Conservation (phyloP, 2,329 filamentous ascomycete genomes). For the Sclerotinia borealis region DNA sequence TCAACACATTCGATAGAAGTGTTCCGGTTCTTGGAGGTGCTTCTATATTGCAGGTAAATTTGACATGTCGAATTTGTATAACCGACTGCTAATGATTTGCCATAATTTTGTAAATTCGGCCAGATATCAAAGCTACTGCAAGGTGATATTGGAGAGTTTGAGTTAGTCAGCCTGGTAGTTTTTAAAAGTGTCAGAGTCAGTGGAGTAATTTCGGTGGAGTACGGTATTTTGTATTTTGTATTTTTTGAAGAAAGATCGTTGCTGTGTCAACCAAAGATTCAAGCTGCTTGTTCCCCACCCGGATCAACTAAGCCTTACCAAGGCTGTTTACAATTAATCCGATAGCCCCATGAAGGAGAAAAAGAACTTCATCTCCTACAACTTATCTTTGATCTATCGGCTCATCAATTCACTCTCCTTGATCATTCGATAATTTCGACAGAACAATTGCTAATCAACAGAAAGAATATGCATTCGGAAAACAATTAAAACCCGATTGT, state of each 20-base stretch:
- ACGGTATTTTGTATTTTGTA: not conserved
- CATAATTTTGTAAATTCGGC: not conserved
- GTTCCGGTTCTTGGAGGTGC: not conserved
- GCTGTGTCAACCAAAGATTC: constrained; percentile 3
- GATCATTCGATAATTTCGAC: not conserved
- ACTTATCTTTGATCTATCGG: not conserved
- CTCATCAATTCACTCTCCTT: constrained; percentile 5
- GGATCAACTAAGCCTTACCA: not conserved
- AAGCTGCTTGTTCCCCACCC: constrained; percentile 4
- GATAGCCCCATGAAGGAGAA: not conserved
- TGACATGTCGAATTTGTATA: not conserved
- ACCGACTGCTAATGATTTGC: not conserved
- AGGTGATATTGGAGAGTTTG: not conserved
- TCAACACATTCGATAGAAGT: not conserved
- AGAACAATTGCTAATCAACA: not conserved
- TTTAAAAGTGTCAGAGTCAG: not conserved
- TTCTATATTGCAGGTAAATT: not conserved
- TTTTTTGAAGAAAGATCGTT: not conserved
- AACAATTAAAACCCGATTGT: constrained; percentile 1
- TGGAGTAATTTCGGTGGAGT: not conserved
- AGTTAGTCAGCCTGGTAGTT: not conserved
- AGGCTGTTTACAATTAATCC: constrained; percentile 8
- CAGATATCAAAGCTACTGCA: not conserved
- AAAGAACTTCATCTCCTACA: not conserved
- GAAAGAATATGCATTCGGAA: not conserved